A percentile compares a stretch with the other conserved stretches of the same genome.
phyloP scores from a whole-genome alignment of 495 filamentous ascomycete genomes.

The Trichoderma erinaceum region DNA sequence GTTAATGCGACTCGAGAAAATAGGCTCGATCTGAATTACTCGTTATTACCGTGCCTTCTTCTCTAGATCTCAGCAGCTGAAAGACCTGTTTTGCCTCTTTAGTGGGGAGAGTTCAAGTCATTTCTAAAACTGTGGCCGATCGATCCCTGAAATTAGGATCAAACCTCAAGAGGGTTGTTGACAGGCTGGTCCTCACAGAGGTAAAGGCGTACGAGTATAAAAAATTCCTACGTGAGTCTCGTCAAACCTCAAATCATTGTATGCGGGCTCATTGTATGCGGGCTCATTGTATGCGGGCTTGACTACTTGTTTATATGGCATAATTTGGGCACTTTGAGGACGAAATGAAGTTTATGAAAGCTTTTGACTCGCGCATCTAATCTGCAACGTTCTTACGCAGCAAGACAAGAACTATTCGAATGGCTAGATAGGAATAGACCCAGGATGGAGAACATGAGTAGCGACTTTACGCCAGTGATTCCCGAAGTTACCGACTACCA shows the following conservation, averaged over 20 bases:
- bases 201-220: neutral
- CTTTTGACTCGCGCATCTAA: neutral
- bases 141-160: neutral
- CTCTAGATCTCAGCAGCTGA: too few relatives aligned
- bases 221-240: conserved; percentile 12
- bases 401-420: neutral
- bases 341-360: neutral
- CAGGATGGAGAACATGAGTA: neutral
- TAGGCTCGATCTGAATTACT: too few relatives aligned
- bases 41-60: too few relatives aligned
- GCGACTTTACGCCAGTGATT: neutral
- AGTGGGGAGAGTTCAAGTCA: too few relatives aligned
- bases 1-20: too few relatives aligned
- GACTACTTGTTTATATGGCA: neutral
- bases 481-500: neutral
- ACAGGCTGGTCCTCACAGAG: neutral
- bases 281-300: neutral
- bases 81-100: too few relatives aligned
- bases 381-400: neutral
- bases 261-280: conserved; percentile 5
- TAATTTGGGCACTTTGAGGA: neutral
- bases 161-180: neutral
- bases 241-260: conserved; percentile 11
- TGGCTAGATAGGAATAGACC: neutral
- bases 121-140: neutral